Base-by-base conservation (phyloP, 495 filamentous ascomycete species). In the Talaromyces proteolyticus region DNA sequence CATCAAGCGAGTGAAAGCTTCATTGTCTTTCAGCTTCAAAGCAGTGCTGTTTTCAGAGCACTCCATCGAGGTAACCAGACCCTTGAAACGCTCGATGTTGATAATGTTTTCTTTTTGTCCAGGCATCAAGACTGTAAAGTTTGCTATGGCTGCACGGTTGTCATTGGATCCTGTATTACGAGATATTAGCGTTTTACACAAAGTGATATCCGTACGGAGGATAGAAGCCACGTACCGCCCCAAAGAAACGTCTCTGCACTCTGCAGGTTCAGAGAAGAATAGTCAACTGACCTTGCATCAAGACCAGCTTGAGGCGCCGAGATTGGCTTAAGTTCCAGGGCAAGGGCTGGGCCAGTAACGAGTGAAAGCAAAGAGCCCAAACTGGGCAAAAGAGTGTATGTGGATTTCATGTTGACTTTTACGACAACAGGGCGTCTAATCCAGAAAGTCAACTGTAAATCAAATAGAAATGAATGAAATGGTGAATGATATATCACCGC, bases 31-130 rank as follows among this genome's bases (percentile, higher is more conserved):
- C 42, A 69, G 66, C 6, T 47, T 54, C 37, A 73, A 29, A 11
- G 57, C 45, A 44, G 70, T 50, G 21, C 53, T 57, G 37, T 53
- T 44, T 23, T 56, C 52, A 18, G 53, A 63, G 54, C 69, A 72
- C 7, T 63, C 18, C 14, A 67, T 53, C 3, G 62, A 60, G 16
- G 45, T 57, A 16, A 66, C 44, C 52, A 69, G 46, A 24, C 58
- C 55, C 3, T 57, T 47, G 41, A 73, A 64, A 18, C 54, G 60
- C 47, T 70, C 69, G 54, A 70, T 59, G 7, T 57, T 58, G 12
- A 73, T 18, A 49, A 73, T 64, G 43, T 59, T 61, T 42, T 64
- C 61, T 42, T 59, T 43, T 7, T 68, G 52, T 14, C 55, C 67
- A 7, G 59, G 61, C 29, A 57, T 60, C 37, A 57, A 56, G 25